Conservation (phyloP, 352 stramenopile genomes). For the Globisporangium paddicum region DNA sequence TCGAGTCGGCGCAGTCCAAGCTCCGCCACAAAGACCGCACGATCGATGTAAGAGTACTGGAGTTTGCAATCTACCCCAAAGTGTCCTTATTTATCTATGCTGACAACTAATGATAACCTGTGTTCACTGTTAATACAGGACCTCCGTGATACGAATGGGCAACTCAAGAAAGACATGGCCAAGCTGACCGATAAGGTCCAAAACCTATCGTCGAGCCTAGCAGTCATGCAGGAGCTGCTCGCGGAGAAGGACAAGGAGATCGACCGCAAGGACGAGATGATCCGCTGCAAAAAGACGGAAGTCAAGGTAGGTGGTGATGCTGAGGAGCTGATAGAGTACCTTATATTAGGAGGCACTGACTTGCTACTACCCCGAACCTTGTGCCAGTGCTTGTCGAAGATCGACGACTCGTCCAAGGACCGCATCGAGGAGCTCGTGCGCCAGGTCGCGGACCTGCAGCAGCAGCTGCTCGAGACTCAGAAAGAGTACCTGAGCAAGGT, state of each 20-base stretch:
- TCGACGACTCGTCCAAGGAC: slow-evolving; percentile 72
- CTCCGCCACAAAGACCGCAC: slow-evolving; percentile 66
- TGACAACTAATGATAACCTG: not conserved
- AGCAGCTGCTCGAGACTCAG: slow-evolving; percentile 71
- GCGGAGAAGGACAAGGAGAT: slow-evolving; percentile 58
- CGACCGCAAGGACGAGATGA: slow-evolving; percentile 55
- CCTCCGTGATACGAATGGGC: slow-evolving; percentile 54
- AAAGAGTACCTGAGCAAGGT: slow-evolving; percentile 79
- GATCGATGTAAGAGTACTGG: slow-evolving; percentile 34
- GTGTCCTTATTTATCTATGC: not conserved
- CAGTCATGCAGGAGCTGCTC: slow-evolving; percentile 43
- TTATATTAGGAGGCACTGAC: not conserved
- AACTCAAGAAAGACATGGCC: slow-evolving; percentile 61
- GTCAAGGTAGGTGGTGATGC: slow-evolving; percentile 33
- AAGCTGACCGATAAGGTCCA: slow-evolving; percentile 43
- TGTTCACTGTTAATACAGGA: slow-evolving; percentile 21
- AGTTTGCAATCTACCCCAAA: not conserved
- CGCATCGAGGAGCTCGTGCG: slow-evolving; percentile 75
- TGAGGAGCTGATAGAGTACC: not conserved
- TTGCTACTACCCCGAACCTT: not conserved
- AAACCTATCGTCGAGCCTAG: slow-evolving; percentile 42
- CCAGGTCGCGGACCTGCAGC: slow-evolving; percentile 62
- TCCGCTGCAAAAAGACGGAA: slow-evolving; percentile 72
- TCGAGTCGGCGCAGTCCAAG: slow-evolving; percentile 72
- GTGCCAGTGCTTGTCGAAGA: slow-evolving; percentile 45